phyloP scores from a whole-genome alignment of 441 rosid genomes.

The Flueggea neowawraea region DNA sequence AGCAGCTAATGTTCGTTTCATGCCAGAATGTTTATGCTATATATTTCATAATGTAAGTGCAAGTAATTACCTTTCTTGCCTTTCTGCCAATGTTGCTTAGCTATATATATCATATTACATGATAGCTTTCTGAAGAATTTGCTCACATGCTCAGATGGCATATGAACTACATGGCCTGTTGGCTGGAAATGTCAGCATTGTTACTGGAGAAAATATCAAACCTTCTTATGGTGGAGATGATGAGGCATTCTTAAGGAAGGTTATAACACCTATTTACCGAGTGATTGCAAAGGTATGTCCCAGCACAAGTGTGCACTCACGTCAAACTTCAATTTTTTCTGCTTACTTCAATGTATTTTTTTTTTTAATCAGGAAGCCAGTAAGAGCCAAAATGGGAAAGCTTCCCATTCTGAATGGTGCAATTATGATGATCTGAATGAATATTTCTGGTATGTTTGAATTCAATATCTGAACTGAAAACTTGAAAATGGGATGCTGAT shows the following conservation, averaged over 20 bases:
- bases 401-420: conserved; percentile 94
- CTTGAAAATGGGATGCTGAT: conserved; percentile 2
- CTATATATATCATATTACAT: background rate
- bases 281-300: conserved; percentile 75
- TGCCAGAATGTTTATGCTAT: conserved; percentile 98
- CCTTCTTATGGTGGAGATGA: conserved; percentile 99
- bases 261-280: conserved; percentile 87
- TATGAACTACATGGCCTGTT: conserved; percentile 96
- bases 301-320: conserved; percentile 9
- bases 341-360: conserved; percentile 2
- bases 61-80: conserved; percentile 6
- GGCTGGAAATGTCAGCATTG: conserved; percentile 97
- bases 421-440: conserved; percentile 99
- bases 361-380: conserved; percentile 70
- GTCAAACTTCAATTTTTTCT: too few species aligned
- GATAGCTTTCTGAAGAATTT: background rate
- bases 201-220: conserved; percentile 96
- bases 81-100: background rate
- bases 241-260: conserved; percentile 94
- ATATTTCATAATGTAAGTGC: conserved; percentile 91
- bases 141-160: conserved; percentile 75
- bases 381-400: conserved; percentile 74
- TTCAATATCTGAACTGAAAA: conserved; percentile 15
- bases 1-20: conserved; percentile 94
- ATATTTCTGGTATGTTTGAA: conserved; percentile 82